Conservation (phyloP, 768 basidiomycete species). For the Tulasnella sp. region DNA sequence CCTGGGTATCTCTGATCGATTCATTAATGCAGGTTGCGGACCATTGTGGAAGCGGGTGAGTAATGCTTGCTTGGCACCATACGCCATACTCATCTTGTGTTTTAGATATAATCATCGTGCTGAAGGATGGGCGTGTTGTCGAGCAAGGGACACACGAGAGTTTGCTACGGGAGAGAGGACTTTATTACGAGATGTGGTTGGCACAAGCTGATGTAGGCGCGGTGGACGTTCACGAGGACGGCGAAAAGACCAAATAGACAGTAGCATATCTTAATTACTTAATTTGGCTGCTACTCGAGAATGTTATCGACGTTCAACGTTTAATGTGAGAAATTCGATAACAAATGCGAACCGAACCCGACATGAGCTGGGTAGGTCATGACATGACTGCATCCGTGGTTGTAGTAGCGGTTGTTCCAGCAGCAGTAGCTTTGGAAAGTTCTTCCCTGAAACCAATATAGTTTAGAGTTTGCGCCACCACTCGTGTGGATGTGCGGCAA, state of each 20-base stretch:
- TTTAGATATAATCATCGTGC: constrained; percentile 91
- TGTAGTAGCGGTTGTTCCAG: not conserved
- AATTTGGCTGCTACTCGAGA: too few species aligned
- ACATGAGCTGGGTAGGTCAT: not conserved
- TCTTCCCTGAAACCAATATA: not conserved
- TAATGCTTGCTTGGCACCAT: constrained; percentile 34
- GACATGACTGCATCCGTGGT: constrained; percentile 6
- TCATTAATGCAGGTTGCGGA: constrained; percentile 44
- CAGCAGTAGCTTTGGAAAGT: not conserved
- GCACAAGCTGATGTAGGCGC: constrained; percentile 34
- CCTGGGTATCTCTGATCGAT: too few species aligned
- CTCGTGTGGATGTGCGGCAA: constrained; percentile 11
- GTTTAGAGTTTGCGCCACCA: not conserved
- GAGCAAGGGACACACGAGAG: constrained; percentile 93
- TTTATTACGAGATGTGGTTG: constrained; percentile 75
- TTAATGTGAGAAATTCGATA: not conserved
- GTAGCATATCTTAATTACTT: too few species aligned
- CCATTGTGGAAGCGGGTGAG: constrained; percentile 83
- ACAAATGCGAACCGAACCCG: not conserved
- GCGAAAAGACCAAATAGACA: not conserved
- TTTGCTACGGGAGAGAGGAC: constrained; percentile 52
- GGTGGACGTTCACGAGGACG: not conserved
- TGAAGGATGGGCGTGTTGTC: constrained; percentile 78
- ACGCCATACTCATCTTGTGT: constrained; percentile 25
- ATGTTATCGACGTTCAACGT: too few species aligned